Evolutionary conservation across 768 basidiomycete genomes (phyloP).

Genomic region (Termitomyces sp.): DNA sequence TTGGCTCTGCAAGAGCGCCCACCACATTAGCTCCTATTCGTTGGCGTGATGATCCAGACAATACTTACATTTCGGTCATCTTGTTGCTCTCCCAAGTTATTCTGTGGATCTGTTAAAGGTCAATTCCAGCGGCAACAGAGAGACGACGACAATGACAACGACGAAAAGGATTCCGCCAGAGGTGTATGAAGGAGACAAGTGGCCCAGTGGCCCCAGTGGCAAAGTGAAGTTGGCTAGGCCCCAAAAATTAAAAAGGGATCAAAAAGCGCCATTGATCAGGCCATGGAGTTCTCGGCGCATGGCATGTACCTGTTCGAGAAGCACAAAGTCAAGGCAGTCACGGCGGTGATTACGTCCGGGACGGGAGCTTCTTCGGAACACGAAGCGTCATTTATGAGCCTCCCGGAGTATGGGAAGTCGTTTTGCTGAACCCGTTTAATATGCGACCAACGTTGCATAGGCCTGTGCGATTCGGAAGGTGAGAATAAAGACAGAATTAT

Average conservation of each 20-base stretch:
- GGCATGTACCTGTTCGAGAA: conserved; percentile 25
- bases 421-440: background rate
- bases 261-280: conserved; percentile 9
- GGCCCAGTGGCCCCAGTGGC: background rate
- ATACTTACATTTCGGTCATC: conserved; percentile 14
- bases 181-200: conserved; percentile 14
- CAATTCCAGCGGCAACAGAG: background rate
- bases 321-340: conserved; percentile 6
- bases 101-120: background rate
- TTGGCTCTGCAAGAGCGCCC: conserved; percentile 17
- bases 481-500: background rate
- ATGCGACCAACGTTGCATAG: background rate
- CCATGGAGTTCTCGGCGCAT: conserved; percentile 24
- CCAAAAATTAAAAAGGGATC: conserved; percentile 16
- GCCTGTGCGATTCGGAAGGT: background rate
- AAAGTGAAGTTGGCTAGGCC: background rate
- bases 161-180: background rate
- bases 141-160: background rate
- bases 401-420: conserved; percentile 3
- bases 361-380: background rate
- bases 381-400: background rate
- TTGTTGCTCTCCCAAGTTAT: background rate
- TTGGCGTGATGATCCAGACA: background rate
- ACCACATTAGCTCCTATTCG: background rate
- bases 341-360: conserved; percentile 13